Percentiles rank a stretch among this genome's conserved stretches.
Conservation (phyloP, 2,329 filamentous ascomycete species). For the Rhexocercosporidium sp. region DNA sequence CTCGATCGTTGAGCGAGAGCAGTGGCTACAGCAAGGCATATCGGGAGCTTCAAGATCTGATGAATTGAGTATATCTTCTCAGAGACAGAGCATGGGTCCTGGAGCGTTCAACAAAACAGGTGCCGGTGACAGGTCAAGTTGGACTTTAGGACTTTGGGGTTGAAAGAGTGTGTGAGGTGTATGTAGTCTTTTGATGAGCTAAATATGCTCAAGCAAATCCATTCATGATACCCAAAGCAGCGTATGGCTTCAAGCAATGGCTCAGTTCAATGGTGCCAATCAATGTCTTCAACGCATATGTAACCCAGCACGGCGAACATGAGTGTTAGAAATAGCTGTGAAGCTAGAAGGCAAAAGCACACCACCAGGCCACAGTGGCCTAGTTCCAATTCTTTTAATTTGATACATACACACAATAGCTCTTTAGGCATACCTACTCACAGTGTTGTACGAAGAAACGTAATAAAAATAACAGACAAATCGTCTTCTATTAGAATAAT, state of each 20-base stretch:
- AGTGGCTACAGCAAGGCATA: constrained; percentile 71
- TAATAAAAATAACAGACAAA: neutral
- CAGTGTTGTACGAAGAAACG: neutral
- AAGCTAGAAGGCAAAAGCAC: no score
- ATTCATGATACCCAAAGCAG: constrained; percentile 7
- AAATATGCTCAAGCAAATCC: neutral
- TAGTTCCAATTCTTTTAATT: no score
- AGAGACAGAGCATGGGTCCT: constrained; percentile 68
- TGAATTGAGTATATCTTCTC: constrained; percentile 59
- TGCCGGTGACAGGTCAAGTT: constrained; percentile 50
- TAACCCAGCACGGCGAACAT: no score
- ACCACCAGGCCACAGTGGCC: no score
- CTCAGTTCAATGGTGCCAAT: neutral
- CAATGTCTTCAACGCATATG: neutral
- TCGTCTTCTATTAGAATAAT: neutral
- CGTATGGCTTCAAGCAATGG: neutral
- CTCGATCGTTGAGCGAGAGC: constrained; percentile 72
- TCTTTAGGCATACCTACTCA: no score
- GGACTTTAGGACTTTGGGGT: constrained; percentile 68
- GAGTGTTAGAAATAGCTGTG: no score
- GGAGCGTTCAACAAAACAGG: constrained; percentile 53
- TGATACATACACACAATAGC: no score
- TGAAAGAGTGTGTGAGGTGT: constrained; percentile 20
- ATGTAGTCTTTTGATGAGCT: neutral
- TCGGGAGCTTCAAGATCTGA: constrained; percentile 63